Base-by-base conservation (phyloP, 768 basidiomycete species). In the Sporobolomyces phaffii region DNA sequence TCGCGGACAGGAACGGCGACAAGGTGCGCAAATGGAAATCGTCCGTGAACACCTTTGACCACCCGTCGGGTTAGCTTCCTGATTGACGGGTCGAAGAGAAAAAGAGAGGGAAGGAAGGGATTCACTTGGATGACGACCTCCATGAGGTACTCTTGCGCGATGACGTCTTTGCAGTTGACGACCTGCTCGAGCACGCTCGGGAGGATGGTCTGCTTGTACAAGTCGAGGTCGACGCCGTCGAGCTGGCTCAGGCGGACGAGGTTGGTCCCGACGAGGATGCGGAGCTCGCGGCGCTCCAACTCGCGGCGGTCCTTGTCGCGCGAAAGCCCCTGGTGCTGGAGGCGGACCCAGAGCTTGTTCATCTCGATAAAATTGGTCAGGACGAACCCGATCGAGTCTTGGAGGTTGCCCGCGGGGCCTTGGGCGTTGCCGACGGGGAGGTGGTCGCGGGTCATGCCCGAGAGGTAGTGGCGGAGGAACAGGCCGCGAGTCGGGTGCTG, bases 321-420 rank as follows among this genome's bases (percentile, higher is more conserved):
- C 2, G 92, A 96, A 75, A 98, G 93, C 0, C 94, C 96, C 75
- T 94, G 90, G 75, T 99, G 96, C 78, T 98, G 96, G 15, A 98
- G 82, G 44, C 96, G 89, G 4, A 99, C 94, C 96, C 96, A 98
- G 28, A 98, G 86, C 77, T 98, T 99, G 83, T 98, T 98, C 94
- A 98, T 99, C 77, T 99, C 96, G 76, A 99, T 91, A 75, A 99
- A 98, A 78, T 98, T 98, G 66, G 92, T 97, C 65, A 99, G 83
- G 44, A 97, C 92, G 76, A 98, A 98, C 4, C 85, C 85, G 69
- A 90, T 94, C 1, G 93, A 97, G 78, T 99, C 96, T 79, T 92
- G 87, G 3, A 99, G 81, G 76, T 91, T 90, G 52, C 94, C 96
- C 94, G 91, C 47, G 83, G 73, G 51, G 90, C 90, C 43, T 80